Percentiles rank a stretch among this genome's conserved stretches.
Evolutionary conservation across 1,139 yeast genomes (phyloP).

Genomic region (Kodamaea ohmeri): DNA sequence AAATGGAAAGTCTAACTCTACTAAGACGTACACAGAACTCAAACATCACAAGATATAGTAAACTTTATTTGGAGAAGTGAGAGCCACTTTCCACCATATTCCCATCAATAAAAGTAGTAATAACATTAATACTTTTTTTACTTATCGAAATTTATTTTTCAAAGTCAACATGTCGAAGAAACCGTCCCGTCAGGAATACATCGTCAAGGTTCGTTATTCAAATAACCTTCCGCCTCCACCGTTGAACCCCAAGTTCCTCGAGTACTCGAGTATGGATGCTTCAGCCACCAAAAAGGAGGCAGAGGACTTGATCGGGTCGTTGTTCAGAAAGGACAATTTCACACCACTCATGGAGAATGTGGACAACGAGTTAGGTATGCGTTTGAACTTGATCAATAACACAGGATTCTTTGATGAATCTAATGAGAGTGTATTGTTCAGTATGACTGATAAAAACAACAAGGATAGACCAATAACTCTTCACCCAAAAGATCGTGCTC

Average conservation of each 20-base stretch:
- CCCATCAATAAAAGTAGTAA: too few species aligned
- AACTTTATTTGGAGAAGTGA: too few species aligned
- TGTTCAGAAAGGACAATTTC: constrained; percentile 76
- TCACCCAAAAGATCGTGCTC: constrained; percentile 73
- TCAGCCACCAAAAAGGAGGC: constrained; percentile 48
- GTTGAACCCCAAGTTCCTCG: constrained; percentile 80
- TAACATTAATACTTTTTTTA: too few species aligned
- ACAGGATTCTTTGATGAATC: constrained; percentile 68
- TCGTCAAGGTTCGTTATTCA: constrained; percentile 80
- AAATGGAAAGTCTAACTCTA: too few species aligned
- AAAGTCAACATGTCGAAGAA: constrained; percentile 17
- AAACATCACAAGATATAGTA: too few species aligned
- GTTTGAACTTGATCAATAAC: constrained; percentile 65
- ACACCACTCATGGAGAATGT: constrained; percentile 62
- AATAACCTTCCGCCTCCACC: constrained; percentile 94
- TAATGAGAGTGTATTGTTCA: constrained; percentile 46
- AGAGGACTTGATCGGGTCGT: constrained; percentile 64
- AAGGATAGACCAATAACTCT: constrained; percentile 35
- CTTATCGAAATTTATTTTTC: neutral
- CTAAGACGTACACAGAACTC: too few species aligned
- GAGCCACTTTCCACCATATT: too few species aligned
- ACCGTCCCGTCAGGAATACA: constrained; percentile 74
- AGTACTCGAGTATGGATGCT: constrained; percentile 44
- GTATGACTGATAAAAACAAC: constrained; percentile 22
- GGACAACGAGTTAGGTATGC: constrained; percentile 75